Evolutionary conservation across 176 grass and related monocot genomes (phyloP), one percentile per base, ranked within the genome.

Genomic region (Coix lacrymajobi): DNA sequence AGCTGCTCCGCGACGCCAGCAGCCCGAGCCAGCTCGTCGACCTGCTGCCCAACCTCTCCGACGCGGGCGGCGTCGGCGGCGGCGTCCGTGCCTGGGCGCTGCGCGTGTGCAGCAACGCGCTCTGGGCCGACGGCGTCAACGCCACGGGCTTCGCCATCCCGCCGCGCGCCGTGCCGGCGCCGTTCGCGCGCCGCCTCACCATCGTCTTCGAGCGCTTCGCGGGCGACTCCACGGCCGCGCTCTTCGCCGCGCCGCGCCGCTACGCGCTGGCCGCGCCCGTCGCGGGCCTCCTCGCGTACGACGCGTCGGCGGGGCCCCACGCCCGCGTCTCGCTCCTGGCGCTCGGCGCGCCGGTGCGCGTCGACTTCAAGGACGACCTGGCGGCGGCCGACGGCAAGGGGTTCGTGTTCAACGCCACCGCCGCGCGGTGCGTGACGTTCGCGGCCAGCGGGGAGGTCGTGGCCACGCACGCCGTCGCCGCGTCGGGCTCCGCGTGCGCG

Each of bases 131-230:
- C 38, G 84, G 84, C 61, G 80, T 73, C 60, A 87, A 83, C 74
- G 73, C 84, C 73, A 57, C 41, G 19, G 39, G 9, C 32, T 61
- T 90, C 84, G 31, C 37, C 68, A 20, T 90, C 60, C 84, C 88
- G 61, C 79, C 84, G 39, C 79, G 74, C 58, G 84, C 86, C 58
- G 44, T 90, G 16, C 58, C 84, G 16, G 25, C 68, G 7, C 84
- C 84, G 79, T 90, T 83, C 79, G 58, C 88, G 9, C 84, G 79
- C 84, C 88, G 84, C 67, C 84, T 90, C 73, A 31, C 80, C 46
- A 58, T 90, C 66, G 67, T 90, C 48, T 90, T 90, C 67, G 31
- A 32, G 48, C 67, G 46, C 66, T 90, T 90, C 84, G 3, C 3
- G 69, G 30, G 33, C 1, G 5, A 7, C 11, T 44, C 77, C 11